Conservation (phyloP, 768 basidiomycete species). For the Suillus cothurnatus region DNA sequence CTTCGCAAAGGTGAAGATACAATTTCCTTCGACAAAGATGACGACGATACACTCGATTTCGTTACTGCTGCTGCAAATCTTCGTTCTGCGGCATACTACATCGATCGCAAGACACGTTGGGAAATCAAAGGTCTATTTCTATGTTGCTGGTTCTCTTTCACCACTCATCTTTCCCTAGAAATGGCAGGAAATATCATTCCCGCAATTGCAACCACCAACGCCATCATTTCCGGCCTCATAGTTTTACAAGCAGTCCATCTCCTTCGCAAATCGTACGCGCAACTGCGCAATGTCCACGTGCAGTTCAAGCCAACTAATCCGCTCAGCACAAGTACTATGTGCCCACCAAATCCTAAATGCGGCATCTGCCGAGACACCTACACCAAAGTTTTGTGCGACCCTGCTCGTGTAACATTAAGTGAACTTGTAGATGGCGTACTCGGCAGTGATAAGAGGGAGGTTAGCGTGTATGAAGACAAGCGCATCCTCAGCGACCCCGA, state of each 20-base stretch:
- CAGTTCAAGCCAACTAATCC: conserved; percentile 81
- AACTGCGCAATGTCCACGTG: conserved; percentile 73
- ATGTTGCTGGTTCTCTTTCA: neutral
- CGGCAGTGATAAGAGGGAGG: conserved; percentile 51
- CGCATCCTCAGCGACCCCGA: conserved; percentile 90
- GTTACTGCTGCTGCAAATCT: conserved; percentile 95
- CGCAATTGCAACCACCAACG: conserved; percentile 98
- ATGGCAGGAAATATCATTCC: conserved; percentile 99
- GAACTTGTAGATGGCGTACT: conserved; percentile 73
- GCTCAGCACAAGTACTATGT: conserved; percentile 67
- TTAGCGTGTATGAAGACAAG: conserved; percentile 86
- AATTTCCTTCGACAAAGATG: conserved; percentile 96
- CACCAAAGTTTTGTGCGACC: conserved; percentile 71
- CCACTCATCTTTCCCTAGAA: conserved; percentile 49
- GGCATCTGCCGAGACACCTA: conserved; percentile 90
- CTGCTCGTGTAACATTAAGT: conserved; percentile 64
- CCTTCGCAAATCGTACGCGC: conserved; percentile 62
- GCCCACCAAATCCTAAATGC: conserved; percentile 74
- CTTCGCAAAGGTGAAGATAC: conserved; percentile 65
- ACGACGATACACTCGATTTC: conserved; percentile 95
- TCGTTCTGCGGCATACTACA: conserved; percentile 87
- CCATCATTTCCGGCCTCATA: conserved; percentile 93
- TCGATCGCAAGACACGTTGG: conserved; percentile 89
- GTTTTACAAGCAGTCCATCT: conserved; percentile 91
- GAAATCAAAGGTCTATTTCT: conserved; percentile 82